Evolutionary conservation across 2,329 filamentous ascomycete genomes (phyloP).

Genomic region (Talaromyces sp.): DNA sequence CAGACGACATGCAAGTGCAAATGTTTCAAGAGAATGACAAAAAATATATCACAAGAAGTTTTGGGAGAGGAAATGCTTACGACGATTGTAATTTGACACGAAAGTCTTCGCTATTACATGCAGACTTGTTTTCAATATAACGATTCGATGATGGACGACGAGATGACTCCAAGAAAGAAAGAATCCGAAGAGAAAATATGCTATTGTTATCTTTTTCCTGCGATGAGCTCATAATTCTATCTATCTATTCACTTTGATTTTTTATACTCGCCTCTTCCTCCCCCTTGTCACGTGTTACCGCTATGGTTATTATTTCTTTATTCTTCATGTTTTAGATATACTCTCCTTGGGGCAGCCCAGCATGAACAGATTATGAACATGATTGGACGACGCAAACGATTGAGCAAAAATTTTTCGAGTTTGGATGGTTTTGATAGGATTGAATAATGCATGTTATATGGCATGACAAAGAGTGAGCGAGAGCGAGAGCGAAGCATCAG

Average conservation of each 20-base stretch:
- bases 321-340: conserved; percentile 17
- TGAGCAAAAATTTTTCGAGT: conserved; percentile 4
- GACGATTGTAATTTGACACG: conserved; percentile 22
- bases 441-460: conserved; percentile 1
- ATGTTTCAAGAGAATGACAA: conserved; percentile 11
- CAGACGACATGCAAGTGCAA: conserved; percentile 11
- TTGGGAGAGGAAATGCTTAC: conserved; percentile 34
- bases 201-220: conserved; percentile 11
- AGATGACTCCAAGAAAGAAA: conserved; percentile 39
- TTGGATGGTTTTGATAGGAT: conserved; percentile 6
- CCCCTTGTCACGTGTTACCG: not conserved
- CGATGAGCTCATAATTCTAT: conserved; percentile 16
- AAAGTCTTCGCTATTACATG: conserved; percentile 6
- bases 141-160: conserved; percentile 50
- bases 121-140: conserved; percentile 25
- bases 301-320: conserved; percentile 11
- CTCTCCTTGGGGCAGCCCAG: conserved; percentile 19
- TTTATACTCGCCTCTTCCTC: not conserved
- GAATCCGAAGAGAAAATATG: conserved; percentile 34
- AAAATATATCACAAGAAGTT: conserved; percentile 6
- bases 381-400: conserved; percentile 17
- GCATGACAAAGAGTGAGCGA: not conserved
- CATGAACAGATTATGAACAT: conserved; percentile 18
- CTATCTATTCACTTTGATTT: conserved; percentile 17
- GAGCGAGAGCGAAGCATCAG: not conserved